Evolutionary conservation across 2,329 filamentous ascomycete genomes (phyloP).

Genomic region (Fusarium tricinctum): DNA sequence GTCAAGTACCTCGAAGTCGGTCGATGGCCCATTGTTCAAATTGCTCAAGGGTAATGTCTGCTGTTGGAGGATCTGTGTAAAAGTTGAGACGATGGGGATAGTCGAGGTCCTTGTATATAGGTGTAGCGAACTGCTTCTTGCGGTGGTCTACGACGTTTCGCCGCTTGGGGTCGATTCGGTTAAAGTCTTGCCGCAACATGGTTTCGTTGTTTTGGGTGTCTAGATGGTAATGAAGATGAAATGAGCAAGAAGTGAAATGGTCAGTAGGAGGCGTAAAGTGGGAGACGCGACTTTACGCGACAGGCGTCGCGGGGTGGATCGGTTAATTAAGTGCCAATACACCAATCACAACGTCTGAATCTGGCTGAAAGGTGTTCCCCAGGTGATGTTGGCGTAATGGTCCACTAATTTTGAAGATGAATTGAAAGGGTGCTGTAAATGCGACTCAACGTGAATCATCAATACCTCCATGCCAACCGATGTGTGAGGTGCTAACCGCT

Average conservation of each 20-base stretch:
- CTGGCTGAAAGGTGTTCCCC: conserved; percentile 10
- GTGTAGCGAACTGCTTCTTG: conserved; percentile 87
- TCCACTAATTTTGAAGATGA: conserved; percentile 4
- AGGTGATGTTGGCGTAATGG: conserved; percentile 8
- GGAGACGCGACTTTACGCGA: conserved; percentile 56
- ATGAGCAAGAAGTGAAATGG: conserved; percentile 32
- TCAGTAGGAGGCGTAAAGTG: conserved; percentile 32
- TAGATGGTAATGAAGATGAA: conserved; percentile 21
- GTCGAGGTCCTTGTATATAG: conserved; percentile 80
- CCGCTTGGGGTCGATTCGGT: conserved; percentile 76
- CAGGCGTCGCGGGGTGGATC: conserved; percentile 40
- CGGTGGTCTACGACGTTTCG: conserved; percentile 82
- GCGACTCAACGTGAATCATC: neutral
- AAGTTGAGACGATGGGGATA: conserved; percentile 94
- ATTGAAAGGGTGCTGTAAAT: neutral
- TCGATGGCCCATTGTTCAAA: conserved; percentile 99
- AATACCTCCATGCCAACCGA: neutral
- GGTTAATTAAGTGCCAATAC: conserved; percentile 42
- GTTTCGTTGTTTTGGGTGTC: conserved; percentile 35
- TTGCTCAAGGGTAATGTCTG: conserved; percentile 94
- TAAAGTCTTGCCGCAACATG: conserved; percentile 67
- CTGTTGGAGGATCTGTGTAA: conserved; percentile 88
- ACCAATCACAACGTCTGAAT: conserved; percentile 32
- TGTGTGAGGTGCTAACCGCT: neutral
- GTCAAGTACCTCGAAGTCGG: conserved; percentile 77